Evolutionary conservation across 1,284 basidiomycete genomes (phyloP), one percentile per base, ranked within the genome.

Genomic region (Stygiomarasmius scandens): DNA sequence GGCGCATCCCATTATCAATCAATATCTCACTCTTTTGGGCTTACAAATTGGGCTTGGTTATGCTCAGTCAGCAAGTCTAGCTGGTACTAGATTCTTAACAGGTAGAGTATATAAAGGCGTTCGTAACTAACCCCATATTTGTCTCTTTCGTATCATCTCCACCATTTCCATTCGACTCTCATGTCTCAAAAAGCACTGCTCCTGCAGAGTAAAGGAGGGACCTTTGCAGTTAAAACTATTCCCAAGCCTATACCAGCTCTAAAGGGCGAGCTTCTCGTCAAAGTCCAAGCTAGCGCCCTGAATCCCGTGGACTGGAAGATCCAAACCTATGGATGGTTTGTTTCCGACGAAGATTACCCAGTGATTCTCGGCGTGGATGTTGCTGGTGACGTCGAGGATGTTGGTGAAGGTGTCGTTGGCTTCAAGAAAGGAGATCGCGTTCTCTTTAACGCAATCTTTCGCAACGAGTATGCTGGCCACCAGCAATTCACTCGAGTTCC

Each of bases 391-490:
- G 79, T 89, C 20, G 78, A 77, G 20, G 73, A 76, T 49, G 67
- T 87, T 34, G 86, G 85, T 8, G 73, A 75, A 48, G 79, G 75
- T 0, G 83, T 87, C 16, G 71, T 72, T 1, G 69, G 72, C 36
- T 76, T 86, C 64, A 69, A 73, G 49, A 76, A 79, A 38, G 86
- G 86, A 2, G 85, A 89, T 65, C 74, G 77, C 65, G 81, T 89
- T 82, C 67, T 83, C 51, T 74, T 71, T 61, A 73, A 77, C 54
- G 77, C 76, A 3, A 62, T 61, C 11, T 77, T 70, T 38, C 64
- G 65, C 4, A 74, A 75, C 29, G 70, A 75, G 20, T 65, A 67
- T 34, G 74, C 73, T 25, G 73, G 76, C 1, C 83, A 78, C 65
- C 83, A 85, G 67, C 78, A 85, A 62, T 83, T 80, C 61, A 69